Evolutionary conservation across 2,329 filamentous ascomycete species (phyloP).

Genomic region (Amylocarpus encephaloides): DNA sequence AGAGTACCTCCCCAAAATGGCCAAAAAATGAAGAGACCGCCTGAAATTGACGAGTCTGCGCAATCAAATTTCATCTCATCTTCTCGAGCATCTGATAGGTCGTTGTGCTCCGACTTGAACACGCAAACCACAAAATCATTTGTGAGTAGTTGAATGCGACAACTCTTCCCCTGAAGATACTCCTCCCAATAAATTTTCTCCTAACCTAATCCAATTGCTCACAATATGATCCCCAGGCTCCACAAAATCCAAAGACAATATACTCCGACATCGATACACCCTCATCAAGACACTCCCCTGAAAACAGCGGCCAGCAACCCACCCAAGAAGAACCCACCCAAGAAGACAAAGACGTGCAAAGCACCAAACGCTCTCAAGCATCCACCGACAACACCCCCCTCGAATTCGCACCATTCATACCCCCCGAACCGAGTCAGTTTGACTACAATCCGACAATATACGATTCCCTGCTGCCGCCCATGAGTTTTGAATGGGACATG

Average conservation of each 20-base stretch:
- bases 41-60: conserved; percentile 5
- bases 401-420: conserved; percentile 15
- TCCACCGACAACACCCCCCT: conserved; percentile 7
- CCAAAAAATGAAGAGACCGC: conserved; percentile 8
- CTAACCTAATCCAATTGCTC: conserved; percentile 1
- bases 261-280: background rate
- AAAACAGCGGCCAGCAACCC: conserved; percentile 7
- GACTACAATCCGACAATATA: conserved; percentile 9
- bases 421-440: conserved; percentile 8
- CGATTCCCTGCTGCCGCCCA: conserved; percentile 6
- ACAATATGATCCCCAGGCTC: conserved; percentile 3
- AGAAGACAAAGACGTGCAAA: conserved; percentile 7
- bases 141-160: background rate
- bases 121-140: conserved; percentile 1
- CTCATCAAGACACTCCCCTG: background rate
- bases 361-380: conserved; percentile 6
- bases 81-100: background rate
- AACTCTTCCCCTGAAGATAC: too few relatives aligned
- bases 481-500: conserved; percentile 11
- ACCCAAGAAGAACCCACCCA: conserved; percentile 3
- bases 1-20: conserved; percentile 5
- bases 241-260: conserved; percentile 1
- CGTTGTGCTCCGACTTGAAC: conserved; percentile 1
- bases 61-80: conserved; percentile 4
- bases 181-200: too few relatives aligned